Evolutionary conservation across 306 rosid genomes (phyloP).

Genomic region (Lagenaria siceraria): DNA sequence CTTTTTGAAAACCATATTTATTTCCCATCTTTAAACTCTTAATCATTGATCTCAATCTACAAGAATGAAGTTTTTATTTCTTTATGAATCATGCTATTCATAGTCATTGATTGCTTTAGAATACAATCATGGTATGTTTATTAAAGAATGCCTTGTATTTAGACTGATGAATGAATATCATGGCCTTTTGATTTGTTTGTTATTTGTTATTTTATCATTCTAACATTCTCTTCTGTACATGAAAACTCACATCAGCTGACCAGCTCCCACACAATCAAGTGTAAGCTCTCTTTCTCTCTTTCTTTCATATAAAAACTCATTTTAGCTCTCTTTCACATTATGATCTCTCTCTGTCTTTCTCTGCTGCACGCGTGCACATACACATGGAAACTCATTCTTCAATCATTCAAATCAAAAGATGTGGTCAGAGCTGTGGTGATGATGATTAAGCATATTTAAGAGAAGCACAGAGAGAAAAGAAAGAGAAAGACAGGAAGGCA

Average conservation of each 20-base stretch:
- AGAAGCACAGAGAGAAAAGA: constrained; percentile 19
- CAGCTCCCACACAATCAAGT: constrained; percentile 7
- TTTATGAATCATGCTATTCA: not conserved
- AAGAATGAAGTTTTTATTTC: not conserved
- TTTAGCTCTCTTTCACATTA: constrained; percentile 3
- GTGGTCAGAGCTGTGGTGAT: constrained; percentile 19
- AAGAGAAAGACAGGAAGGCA: constrained; percentile 14
- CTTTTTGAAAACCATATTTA: not conserved
- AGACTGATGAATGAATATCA: not conserved
- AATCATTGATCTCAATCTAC: constrained; percentile 6
- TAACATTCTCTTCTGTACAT: not conserved
- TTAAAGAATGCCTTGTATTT: not conserved
- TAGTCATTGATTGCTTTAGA: constrained; percentile 1
- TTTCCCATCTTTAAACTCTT: constrained; percentile 1
- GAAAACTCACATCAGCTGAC: not conserved
- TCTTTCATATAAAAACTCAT: not conserved
- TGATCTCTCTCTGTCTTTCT: constrained; percentile 16
- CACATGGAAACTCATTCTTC: constrained; percentile 43
- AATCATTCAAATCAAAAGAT: constrained; percentile 20
- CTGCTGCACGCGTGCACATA: constrained; percentile 25
- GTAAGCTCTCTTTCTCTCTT: not conserved
- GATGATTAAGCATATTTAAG: constrained; percentile 55
- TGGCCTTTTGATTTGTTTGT: constrained; percentile 4
- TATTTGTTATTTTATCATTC: not conserved
- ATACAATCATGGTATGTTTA: not conserved